Evolutionary conservation across 164 flowering plant species (phyloP), one percentile per base, ranked within the genome.

Genomic region (Cinnamomum chago): DNA sequence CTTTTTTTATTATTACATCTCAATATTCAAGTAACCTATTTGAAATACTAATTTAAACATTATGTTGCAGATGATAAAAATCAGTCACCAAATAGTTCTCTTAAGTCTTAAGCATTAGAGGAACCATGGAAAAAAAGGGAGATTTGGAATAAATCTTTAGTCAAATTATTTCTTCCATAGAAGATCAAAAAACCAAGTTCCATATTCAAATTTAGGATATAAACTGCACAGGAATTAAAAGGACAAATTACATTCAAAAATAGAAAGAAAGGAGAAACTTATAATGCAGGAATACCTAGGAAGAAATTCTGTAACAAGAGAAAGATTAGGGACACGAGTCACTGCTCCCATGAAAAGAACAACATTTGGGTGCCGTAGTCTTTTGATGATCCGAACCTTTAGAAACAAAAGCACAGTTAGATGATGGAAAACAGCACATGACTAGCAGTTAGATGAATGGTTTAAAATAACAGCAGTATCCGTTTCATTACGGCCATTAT

Each of bases 321-420:
- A 93, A 75, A 95, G 98, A 88, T 93, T 86, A 74, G 99, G 99
- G 50, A 93, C 77, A 79, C 93, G 97, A 67, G 94, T 95, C 65
- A 95, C 88, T 72, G 99, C 98, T 76, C 99, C 99, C 99, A 95
- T 95, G 85, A 95, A 95, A 64, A 95, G 95, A 80, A 95, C 99
- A 80, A 95, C 97, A 87, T 95, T 95, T 12, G 99, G 99, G 86
- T 95, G 99, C 67, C 99, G 87, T n/a, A 93, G 71, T 73, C 85
- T 90, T 84, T 85, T 88, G 97, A 95, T 95, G 78, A 95, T 90
- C 65, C 85, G 83, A 18, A 95, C 90, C 99, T 95, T 68, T 79
- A 55, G 81, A 82, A 50, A 50, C 12, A 65, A 82, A 76, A 83
- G 73, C 30, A 71, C 22, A 69, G 62, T 69, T 33, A 70, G 68